Percentiles rank a stretch among this genome's conserved stretches.
Conservation (phyloP, 768 basidiomycete species). For the Tylopilus felleus region DNA sequence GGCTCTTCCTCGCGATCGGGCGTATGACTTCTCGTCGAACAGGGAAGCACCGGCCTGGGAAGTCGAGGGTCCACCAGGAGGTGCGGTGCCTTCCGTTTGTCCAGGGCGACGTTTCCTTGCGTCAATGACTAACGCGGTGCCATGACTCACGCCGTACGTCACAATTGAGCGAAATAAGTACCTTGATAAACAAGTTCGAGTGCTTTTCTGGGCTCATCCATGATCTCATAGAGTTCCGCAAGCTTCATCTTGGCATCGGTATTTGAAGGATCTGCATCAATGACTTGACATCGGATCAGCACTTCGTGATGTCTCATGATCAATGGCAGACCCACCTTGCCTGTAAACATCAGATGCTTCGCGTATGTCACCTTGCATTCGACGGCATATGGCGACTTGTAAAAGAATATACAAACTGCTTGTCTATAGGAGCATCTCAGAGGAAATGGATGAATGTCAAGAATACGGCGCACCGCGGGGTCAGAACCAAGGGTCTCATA, state of each 20-base stretch:
- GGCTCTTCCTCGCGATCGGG: conserved; percentile 35
- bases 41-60: conserved; percentile 45
- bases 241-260: conserved; percentile 86
- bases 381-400: conserved; percentile 79
- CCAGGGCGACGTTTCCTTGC: conserved; percentile 50
- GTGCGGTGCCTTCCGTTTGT: conserved; percentile 11
- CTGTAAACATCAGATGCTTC: conserved; percentile 84
- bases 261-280: conserved; percentile 67
- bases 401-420: conserved; percentile 67
- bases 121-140: conserved; percentile 46
- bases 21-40: conserved; percentile 53
- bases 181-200: conserved; percentile 68
- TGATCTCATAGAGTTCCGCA: conserved; percentile 85
- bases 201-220: conserved; percentile 76
- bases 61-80: conserved; percentile 13
- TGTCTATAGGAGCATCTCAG: conserved; percentile 45
- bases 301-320: neutral
- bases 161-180: conserved; percentile 23
- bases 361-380: conserved; percentile 67
- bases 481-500: conserved; percentile 77
- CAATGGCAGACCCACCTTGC: conserved; percentile 49
- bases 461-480: conserved; percentile 52
- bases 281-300: conserved; percentile 48
- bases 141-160: conserved; percentile 63
- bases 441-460: neutral